Percentiles rank a stretch among this genome's conserved stretches.
phyloP scores from a whole-genome alignment of 192 early-diverging fungal species.

The Thoreauomyces humboldtii region DNA sequence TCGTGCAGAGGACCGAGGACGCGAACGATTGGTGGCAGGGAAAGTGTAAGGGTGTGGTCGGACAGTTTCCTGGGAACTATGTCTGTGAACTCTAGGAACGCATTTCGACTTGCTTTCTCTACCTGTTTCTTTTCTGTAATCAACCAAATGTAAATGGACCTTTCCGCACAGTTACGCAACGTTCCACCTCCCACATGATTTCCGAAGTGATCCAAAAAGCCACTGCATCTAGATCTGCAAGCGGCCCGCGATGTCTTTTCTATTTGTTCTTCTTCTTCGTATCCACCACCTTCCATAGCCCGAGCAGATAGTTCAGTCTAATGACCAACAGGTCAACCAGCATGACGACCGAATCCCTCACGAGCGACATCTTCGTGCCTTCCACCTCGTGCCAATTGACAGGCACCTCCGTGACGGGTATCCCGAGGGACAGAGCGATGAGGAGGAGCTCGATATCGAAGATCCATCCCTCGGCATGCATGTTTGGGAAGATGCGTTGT shows the following conservation, averaged over 20 bases:
- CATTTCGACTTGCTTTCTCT: no score
- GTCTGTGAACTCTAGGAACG: no score
- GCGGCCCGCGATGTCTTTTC: no score
- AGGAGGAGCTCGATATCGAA: conserved; percentile 96
- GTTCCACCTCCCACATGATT: no score
- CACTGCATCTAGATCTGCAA: no score
- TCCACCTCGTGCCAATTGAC: conserved; percentile 97
- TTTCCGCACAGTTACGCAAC: no score
- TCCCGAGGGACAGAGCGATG: conserved; percentile 65
- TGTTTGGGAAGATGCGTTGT: conserved; percentile 73
- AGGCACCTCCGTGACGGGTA: conserved; percentile 84
- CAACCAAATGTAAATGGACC: no score
- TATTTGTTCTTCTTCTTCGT: no score
- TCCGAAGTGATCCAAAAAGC: no score
- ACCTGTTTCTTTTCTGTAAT: no score
- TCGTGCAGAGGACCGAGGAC: conserved; percentile 67
- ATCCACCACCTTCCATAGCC: conserved; percentile 75
- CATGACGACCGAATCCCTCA: conserved; percentile 88
- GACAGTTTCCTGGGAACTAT: conserved; percentile 63
- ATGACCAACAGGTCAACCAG: conserved; percentile 83
- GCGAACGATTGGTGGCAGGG: conserved; percentile 79
- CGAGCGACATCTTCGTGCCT: conserved; percentile 87
- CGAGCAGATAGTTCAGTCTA: conserved; percentile 77
- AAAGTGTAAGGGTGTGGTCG: conserved; percentile 56
- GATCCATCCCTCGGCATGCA: conserved; percentile 97